Evolutionary conservation across 257 asterid genomes (phyloP), one percentile per base, ranked within the genome.

Genomic region (Fraxinus quadrangulata): DNA sequence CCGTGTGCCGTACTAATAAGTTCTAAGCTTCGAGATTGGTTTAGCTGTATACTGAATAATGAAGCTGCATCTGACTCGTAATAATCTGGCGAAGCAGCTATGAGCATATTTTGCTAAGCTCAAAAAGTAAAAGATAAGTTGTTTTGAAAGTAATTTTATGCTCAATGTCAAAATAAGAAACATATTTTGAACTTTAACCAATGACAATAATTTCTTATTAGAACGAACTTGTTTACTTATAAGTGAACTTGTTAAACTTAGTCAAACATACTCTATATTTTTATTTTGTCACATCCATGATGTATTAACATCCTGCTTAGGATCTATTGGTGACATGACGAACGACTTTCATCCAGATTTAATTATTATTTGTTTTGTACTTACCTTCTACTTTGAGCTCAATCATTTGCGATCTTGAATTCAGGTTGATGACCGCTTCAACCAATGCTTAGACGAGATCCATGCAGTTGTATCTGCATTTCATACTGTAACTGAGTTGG

Each of bases 401-500:
- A 47, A 47, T 26, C 36, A 7, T 14, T 56, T 40, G 49, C 49
- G 4, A 0, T 8, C 10, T 2, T 37, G 21, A 40, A 56, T 70
- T 10, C 73, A 94, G 98, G 97, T 94, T 26, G 98, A 94, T 34
- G 93, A 91, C 8, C 90, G 83, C 67, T 92, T 91, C 91, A 91
- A 80, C 83, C 95, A 89, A 78, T 91, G 96, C 84, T 30, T 94
- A 67, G 96, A 92, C 33, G 97, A 94, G 78, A 87, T 94, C 83
- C 97, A 94, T 70, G 92, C 89, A 0, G 94, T 90, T 1, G 68
- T 92, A 47, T 90, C 96, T 0, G 97, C 98, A 26, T 94, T 92
- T 66, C 95, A 90, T 51, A 89, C 94, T 39, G 97, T 91, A 33
- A 89, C 97, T 0, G 97, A 94, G 75, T 65, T 91, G 80, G 94